Percentiles rank a stretch among this genome's conserved stretches.
Evolutionary conservation across 2,329 filamentous ascomycete species (phyloP).

Genomic region (Tolypocladium pustulatum): DNA sequence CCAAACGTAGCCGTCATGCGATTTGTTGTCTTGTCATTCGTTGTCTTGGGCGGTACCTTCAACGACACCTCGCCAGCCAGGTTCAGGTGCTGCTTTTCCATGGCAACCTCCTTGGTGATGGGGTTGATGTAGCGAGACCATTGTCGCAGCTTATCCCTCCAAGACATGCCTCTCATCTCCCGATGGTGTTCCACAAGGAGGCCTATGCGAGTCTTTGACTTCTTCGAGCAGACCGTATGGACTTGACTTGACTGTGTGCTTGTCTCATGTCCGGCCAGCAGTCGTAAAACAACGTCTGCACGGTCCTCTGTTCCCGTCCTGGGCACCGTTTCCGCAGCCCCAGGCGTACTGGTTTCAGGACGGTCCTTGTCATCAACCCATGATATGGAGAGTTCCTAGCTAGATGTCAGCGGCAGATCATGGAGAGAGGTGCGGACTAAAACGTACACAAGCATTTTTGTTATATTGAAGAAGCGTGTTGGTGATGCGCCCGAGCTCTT

Average conservation of each 20-base stretch:
- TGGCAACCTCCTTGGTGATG: constrained; percentile 2
- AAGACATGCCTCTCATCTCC: constrained; percentile 20
- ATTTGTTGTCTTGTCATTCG: neutral
- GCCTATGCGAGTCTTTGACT: constrained; percentile 1
- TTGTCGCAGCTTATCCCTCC: constrained; percentile 20
- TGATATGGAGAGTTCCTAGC: constrained; percentile 23
- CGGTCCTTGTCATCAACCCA: constrained; percentile 26
- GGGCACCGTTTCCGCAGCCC: neutral
- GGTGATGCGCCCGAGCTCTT: constrained; percentile 21
- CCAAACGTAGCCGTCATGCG: constrained; percentile 37
- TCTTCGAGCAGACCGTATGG: constrained; percentile 10
- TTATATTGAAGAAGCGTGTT: constrained; percentile 16
- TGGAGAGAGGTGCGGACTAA: no score
- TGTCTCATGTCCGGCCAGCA: constrained; percentile 24
- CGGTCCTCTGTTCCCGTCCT: constrained; percentile 23
- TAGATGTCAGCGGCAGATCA: neutral
- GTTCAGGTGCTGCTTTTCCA: neutral
- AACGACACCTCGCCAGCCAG: neutral
- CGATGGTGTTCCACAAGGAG: constrained; percentile 15
- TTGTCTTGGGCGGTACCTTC: neutral
- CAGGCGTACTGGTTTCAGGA: neutral
- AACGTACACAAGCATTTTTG: constrained; percentile 10
- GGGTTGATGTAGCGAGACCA: constrained; percentile 20
- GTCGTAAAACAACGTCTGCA: constrained; percentile 33
- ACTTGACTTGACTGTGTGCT: constrained; percentile 3